Evolutionary conservation across 2,329 filamentous ascomycete genomes (phyloP).

Genomic region (Tympanopsis confertula): DNA sequence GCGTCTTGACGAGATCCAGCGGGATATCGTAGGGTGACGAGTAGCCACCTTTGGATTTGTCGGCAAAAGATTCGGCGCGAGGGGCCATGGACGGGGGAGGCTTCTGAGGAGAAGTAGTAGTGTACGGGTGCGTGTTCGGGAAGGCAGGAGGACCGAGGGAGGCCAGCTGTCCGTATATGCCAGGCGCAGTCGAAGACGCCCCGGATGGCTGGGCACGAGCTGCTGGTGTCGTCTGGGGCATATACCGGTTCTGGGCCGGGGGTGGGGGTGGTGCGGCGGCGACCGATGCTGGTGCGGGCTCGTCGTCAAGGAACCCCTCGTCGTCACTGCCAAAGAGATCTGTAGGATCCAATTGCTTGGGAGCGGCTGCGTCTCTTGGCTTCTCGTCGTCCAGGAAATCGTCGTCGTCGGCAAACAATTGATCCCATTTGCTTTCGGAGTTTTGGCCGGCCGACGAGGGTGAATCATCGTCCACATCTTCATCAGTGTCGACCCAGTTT

Average conservation of each 20-base stretch:
- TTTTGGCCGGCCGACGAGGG: slow-evolving; percentile 40
- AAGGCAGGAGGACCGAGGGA: too few relatives aligned
- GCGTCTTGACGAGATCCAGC: slow-evolving; percentile 17
- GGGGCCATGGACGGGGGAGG: slow-evolving; percentile 4
- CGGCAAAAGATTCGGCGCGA: slow-evolving; percentile 2
- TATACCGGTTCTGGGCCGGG: too few relatives aligned
- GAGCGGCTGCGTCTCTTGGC: slow-evolving; percentile 15
- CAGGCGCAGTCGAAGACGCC: too few relatives aligned
- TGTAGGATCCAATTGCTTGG: slow-evolving; percentile 44
- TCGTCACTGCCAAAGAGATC: slow-evolving; percentile 72
- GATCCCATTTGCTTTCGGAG: slow-evolving; percentile 71
- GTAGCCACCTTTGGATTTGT: slow-evolving; percentile 6
- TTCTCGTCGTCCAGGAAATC: slow-evolving; percentile 15
- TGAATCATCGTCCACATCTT: slow-evolving; percentile 2
- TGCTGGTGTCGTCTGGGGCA: not conserved
- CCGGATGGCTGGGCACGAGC: slow-evolving; percentile 1
- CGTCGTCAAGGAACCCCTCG: slow-evolving; percentile 73
- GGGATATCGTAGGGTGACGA: slow-evolving; percentile 35
- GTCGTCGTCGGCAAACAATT: slow-evolving; percentile 67
- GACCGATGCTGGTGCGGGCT: slow-evolving; percentile 26
- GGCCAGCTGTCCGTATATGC: too few relatives aligned
- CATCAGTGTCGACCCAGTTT: too few relatives aligned
- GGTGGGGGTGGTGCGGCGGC: slow-evolving; percentile 10
- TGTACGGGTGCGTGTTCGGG: too few relatives aligned
- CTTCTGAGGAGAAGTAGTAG: slow-evolving; percentile 20